Base-by-base conservation (phyloP, 495 filamentous ascomycete genomes). In the Podospora anserina region DNA sequence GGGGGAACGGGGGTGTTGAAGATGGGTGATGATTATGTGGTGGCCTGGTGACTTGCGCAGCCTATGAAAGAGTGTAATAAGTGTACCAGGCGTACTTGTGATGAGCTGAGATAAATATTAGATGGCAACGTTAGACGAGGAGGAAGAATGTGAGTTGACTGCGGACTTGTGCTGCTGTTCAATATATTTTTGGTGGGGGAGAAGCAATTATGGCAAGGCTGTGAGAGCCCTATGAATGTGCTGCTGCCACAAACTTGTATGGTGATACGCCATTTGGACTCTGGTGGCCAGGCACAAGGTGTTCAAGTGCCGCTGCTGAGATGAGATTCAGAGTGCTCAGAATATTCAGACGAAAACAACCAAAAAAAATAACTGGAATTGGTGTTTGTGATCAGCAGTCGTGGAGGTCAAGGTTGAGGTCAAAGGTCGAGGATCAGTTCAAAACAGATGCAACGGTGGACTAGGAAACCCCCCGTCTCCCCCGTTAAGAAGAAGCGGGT, bases 381-480 rank as follows among this genome's bases (percentile, higher is more conserved):
- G 39, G 13, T 49, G 39, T 49, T 49, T 49, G 39, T 49, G 39
- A 49, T 49, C 39, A 3, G 7, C 39, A 13, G 39, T 49, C 9
- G 34, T 39, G 0, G 11, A 28, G 27, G 59, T 18, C 1, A 26
- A 32, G n/a, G 15, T 20, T 23, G 23, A 23, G 23, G 23, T 23
- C 23, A 23, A 23, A 23, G 23, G 23, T 23, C 23, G 23, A 23
- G 23, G 23, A 23, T 23, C 23, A 23, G 23, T 23, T 23, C 23
- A 5, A 15, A 61, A 61, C 18, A 61, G n/a, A 61, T 61, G 26
- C 7, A 62, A 62, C 15, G 39, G 39, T 49, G 39, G 30, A 32
- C 39, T 16, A 3, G 13, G 62, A 57, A 66, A 58, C 44, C 57
- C 44, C 57, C 62, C 66, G 44, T 30, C 62, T 34, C 30, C 30